These are phyloP conservation scores for Cerrena zonata DNA, from an alignment of 1,284 basidiomycete genomes.

Conservation along the genomic window DNA sequence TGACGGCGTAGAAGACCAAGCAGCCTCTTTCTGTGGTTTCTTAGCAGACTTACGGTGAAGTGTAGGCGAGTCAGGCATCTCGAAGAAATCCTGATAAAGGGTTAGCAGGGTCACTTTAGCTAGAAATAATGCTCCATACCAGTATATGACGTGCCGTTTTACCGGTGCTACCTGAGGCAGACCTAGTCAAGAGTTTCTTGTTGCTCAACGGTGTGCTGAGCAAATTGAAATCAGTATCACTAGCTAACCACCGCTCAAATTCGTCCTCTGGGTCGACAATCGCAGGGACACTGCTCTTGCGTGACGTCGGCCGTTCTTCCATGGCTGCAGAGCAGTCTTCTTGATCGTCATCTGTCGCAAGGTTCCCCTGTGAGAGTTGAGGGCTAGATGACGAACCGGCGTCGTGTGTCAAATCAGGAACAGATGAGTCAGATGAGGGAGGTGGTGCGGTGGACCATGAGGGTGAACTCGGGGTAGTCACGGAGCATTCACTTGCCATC, in stretches of 20 bases:
- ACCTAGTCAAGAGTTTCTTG: no score
- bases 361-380: conserved; percentile 34
- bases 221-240: conserved; percentile 7
- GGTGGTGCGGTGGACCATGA: conserved; percentile 3
- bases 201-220: conserved; percentile 1
- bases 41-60: conserved; percentile 29
- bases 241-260: conserved; percentile 16
- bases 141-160: background rate
- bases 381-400: conserved; percentile 67
- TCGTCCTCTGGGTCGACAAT: conserved; percentile 12
- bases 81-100: background rate
- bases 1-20: conserved; percentile 19
- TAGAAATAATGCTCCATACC: background rate
- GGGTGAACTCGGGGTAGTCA: background rate
- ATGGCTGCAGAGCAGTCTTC: background rate
- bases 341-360: conserved; percentile 11
- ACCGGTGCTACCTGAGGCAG: background rate
- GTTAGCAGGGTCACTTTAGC: background rate
- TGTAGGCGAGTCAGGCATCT: conserved; percentile 47
- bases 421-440: conserved; percentile 30
- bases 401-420: conserved; percentile 60
- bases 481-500: background rate
- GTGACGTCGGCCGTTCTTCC: background rate
- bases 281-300: background rate
- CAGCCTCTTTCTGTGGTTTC: conserved; percentile 22